These are phyloP conservation scores for Aspergillus cejpii DNA, from an alignment of 2,329 filamentous ascomycete species.

Conservation along the genomic window DNA sequence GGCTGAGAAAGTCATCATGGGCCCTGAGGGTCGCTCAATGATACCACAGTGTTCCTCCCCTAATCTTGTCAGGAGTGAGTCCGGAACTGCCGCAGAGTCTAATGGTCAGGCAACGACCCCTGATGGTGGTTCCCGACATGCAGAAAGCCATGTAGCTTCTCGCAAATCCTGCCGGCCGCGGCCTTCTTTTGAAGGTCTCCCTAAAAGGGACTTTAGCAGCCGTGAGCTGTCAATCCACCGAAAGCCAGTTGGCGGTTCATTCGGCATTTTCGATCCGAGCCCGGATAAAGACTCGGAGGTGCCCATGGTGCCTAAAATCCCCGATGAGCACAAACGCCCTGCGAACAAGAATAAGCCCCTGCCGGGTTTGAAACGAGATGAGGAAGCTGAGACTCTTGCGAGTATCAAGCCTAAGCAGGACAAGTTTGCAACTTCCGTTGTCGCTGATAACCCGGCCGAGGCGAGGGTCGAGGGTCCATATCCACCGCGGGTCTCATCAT, in stretches of 20 bases:
- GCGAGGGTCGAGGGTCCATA: conserved; percentile 1
- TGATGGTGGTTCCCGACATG: too few relatives aligned
- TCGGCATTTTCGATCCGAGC: conserved; percentile 3
- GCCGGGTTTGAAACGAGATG: background rate
- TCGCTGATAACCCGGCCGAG: conserved; percentile 1
- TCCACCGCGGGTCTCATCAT: conserved; percentile 12
- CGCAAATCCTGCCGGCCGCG: conserved; percentile 12
- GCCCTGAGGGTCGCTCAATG: conserved; percentile 5
- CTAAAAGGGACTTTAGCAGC: conserved; percentile 9
- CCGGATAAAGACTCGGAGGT: background rate
- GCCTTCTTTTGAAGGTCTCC: conserved; percentile 7
- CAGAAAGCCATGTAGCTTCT: background rate
- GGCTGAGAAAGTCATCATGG: conserved; percentile 26
- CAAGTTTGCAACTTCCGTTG: background rate
- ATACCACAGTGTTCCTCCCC: background rate
- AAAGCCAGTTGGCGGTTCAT: conserved; percentile 9
- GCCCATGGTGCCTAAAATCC: conserved; percentile 11
- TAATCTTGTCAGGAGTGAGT: background rate
- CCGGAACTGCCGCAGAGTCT: background rate
- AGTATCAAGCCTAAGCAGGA: too few relatives aligned
- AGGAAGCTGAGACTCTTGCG: background rate
- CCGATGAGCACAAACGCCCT: background rate
- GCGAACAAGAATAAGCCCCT: background rate
- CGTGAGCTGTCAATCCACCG: conserved; percentile 11
- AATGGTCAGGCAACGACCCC: too few relatives aligned